Conservation (phyloP, 495 filamentous ascomycete genomes). For the Sabuloglossum arenarium region DNA sequence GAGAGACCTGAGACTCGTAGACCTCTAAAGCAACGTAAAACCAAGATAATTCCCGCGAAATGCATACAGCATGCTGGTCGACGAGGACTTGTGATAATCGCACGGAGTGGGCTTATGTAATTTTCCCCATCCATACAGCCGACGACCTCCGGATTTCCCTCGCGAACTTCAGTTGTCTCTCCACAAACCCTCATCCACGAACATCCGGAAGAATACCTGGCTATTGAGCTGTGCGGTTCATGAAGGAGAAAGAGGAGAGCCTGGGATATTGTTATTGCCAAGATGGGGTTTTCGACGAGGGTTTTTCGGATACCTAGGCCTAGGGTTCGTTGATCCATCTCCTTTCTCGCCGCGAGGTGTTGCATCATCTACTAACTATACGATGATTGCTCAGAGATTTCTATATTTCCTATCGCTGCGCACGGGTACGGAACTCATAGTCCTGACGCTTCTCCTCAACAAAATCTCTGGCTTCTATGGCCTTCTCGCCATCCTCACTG, state of each 20-base stretch:
- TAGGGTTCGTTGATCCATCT: background rate
- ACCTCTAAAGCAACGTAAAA: too few species aligned
- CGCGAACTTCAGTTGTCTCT: too few species aligned
- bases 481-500: constrained; percentile 66
- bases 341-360: background rate
- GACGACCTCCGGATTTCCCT: too few species aligned
- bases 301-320: constrained; percentile 2
- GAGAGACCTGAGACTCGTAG: too few species aligned
- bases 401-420: constrained; percentile 68
- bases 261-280: background rate
- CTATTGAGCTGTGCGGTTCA: background rate
- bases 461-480: constrained; percentile 78
- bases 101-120: too few species aligned
- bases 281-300: background rate
- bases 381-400: constrained; percentile 39
- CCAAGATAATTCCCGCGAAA: too few species aligned
- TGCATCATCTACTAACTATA: background rate
- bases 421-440: constrained; percentile 63
- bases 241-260: background rate
- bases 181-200: too few species aligned
- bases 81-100: too few species aligned
- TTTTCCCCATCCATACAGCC: too few species aligned
- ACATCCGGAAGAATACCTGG: background rate
- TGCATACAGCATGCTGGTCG: too few species aligned
- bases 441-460: constrained; percentile 62